These are phyloP conservation scores for Stephanodiscus triporus DNA, from an alignment of 108 stramenopile species.

Conservation along the genomic window DNA sequence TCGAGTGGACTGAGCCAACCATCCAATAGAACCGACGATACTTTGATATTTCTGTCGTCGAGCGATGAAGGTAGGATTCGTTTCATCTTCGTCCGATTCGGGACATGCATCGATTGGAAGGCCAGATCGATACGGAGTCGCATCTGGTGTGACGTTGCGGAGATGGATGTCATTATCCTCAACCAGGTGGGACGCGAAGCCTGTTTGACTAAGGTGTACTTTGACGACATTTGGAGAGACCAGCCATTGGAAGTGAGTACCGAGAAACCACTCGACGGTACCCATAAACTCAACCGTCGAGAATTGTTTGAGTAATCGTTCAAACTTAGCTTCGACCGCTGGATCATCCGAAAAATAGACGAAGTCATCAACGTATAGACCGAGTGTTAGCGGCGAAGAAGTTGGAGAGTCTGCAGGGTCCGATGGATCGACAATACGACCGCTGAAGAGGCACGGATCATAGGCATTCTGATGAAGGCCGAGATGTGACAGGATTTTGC, in stretches of 20 bases:
- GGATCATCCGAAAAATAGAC: conserved; percentile 8
- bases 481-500: neutral
- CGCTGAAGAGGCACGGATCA: conserved; percentile 31
- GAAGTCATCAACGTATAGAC: conserved; percentile 19
- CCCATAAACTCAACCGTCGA: conserved; percentile 18
- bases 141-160: neutral
- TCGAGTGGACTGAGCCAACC: conserved; percentile 9
- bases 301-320: neutral
- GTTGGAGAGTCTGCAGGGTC: neutral
- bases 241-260: conserved; percentile 10
- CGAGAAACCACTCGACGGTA: conserved; percentile 17
- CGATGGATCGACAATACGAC: neutral
- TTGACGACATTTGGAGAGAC: neutral
- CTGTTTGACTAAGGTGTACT: conserved; percentile 24
- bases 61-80: neutral
- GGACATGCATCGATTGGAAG: conserved; percentile 7
- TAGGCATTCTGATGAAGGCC: conserved; percentile 18
- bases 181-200: conserved; percentile 3
- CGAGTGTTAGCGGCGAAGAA: neutral
- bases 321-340: neutral
- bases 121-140: neutral
- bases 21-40: conserved; percentile 14
- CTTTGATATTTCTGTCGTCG: neutral
- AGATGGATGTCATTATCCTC: neutral
- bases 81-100: neutral